Conservation (phyloP, 2,329 filamentous ascomycete genomes). For the Xylariales sp. region DNA sequence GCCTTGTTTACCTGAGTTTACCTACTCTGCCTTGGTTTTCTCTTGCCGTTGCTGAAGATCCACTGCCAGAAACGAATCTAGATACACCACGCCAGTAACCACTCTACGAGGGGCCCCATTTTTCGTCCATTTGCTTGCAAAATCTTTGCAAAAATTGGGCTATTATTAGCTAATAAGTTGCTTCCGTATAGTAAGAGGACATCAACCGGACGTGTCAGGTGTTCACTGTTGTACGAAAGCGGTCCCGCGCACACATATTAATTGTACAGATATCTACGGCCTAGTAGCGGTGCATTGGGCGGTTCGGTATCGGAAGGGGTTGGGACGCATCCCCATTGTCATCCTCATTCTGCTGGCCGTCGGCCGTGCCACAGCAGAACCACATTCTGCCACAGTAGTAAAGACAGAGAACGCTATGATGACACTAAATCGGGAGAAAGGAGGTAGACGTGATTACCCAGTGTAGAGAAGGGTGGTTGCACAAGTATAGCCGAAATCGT, state of each 20-base stretch:
- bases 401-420: neutral
- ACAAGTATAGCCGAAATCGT: constrained; percentile 17
- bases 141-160: constrained; percentile 15
- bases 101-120: neutral
- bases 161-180: constrained; percentile 27
- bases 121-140: neutral
- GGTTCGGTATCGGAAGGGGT: constrained; percentile 26
- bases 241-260: neutral
- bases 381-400: too few relatives aligned
- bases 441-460: neutral
- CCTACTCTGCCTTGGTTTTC: neutral
- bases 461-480: constrained; percentile 9
- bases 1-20: neutral
- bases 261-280: neutral
- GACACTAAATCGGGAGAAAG: constrained; percentile 6
- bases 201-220: neutral
- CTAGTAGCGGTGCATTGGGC: constrained; percentile 5
- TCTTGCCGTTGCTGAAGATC: neutral
- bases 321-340: neutral
- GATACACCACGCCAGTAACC: neutral
- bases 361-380: neutral
- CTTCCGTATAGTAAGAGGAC: neutral
- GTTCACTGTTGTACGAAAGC: constrained; percentile 8
- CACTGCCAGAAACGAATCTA: neutral
- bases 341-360: neutral